Base-by-base conservation (phyloP, 768 basidiomycete species). In the Ramaria sp. region DNA sequence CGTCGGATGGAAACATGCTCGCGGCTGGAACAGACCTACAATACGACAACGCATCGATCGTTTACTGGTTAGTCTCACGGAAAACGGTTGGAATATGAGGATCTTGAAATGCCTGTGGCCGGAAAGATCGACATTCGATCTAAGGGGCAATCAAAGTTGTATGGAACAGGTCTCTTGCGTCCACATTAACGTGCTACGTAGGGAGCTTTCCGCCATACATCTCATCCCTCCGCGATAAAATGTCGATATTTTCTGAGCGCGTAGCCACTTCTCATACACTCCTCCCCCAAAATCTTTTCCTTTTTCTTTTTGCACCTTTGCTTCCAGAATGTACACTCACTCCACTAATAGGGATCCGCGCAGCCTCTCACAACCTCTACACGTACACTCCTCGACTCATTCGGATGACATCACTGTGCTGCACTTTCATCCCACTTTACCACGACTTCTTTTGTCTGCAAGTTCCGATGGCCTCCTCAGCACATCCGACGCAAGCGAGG, bases 401-500 rank as follows among this genome's bases (percentile, higher is more conserved):
- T 94, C 92, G 2, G 93, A 97, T 68, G 93, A 97, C 65, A 81
- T 97, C 57, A 95, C 93, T 0, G 75, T 80, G 4, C 68, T 95
- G 0, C 78, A 79, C 53, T 88, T 88, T 56, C 70, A 72, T 50
- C 72, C 72, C 3, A 61, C 63, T 43, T 63, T 71, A 0, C 63
- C 71, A 49, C 74, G 75, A 43, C 57, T 82, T 33, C 67, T 94
- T 4, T 76, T 95, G n/a, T 90, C 91, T 6, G 81, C 82, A 0
- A 91, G 90, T 0, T 82, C 90, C 0, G 93, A 97, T 61, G 93
- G 93, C 2, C 72, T 96, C 19, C 67, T 97, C 15, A 81, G 82
- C 56, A 77, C 77, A 1, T 88, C 86, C 0, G 79, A 88, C 63
- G 71, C 83, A 5, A 71, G 79, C 19, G 91, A 97, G 65, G 68